These are phyloP conservation scores for Dothistroma pini DNA, from an alignment of 2,329 filamentous ascomycete genomes.

Conservation along the genomic window DNA sequence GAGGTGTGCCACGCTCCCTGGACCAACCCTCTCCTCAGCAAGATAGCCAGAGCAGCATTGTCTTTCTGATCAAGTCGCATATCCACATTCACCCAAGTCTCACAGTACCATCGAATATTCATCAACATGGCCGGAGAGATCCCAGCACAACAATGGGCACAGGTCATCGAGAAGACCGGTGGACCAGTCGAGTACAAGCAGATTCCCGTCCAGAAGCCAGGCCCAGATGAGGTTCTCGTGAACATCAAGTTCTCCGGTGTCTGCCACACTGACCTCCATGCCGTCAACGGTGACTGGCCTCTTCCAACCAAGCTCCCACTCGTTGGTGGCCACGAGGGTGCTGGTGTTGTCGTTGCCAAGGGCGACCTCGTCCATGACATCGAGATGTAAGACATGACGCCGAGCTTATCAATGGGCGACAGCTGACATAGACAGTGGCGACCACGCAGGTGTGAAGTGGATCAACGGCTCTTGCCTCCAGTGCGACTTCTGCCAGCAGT, in stretches of 20 bases:
- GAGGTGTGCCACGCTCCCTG: conserved; percentile 5
- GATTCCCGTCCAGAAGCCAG: conserved; percentile 77
- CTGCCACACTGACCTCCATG: conserved; percentile 81
- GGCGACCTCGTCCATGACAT: conserved; percentile 75
- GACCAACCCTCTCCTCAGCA: neutral
- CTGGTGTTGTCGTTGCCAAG: conserved; percentile 75
- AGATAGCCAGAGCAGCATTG: conserved; percentile 6
- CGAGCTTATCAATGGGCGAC: too few relatives aligned
- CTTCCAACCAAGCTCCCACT: conserved; percentile 76
- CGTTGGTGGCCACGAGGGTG: conserved; percentile 75
- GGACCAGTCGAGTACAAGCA: conserved; percentile 68
- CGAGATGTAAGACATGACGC: conserved; percentile 48
- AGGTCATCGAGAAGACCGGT: conserved; percentile 80
- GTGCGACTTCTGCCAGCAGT: conserved; percentile 77
- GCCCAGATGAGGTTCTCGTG: conserved; percentile 84
- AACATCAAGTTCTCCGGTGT: conserved; percentile 89
- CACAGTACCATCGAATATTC: neutral
- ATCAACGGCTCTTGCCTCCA: conserved; percentile 80
- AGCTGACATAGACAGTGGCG: conserved; percentile 50
- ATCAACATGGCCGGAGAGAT: conserved; percentile 47
- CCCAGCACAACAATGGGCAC: conserved; percentile 84
- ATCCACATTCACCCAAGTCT: conserved; percentile 9
- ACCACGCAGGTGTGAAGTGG: conserved; percentile 87
- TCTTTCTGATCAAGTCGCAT: conserved; percentile 6
- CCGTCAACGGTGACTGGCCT: conserved; percentile 88